Evolutionary conservation across 73 alveolate species (phyloP), one percentile per base, ranked within the genome.

Genomic region (Blepharisma stoltei): DNA sequence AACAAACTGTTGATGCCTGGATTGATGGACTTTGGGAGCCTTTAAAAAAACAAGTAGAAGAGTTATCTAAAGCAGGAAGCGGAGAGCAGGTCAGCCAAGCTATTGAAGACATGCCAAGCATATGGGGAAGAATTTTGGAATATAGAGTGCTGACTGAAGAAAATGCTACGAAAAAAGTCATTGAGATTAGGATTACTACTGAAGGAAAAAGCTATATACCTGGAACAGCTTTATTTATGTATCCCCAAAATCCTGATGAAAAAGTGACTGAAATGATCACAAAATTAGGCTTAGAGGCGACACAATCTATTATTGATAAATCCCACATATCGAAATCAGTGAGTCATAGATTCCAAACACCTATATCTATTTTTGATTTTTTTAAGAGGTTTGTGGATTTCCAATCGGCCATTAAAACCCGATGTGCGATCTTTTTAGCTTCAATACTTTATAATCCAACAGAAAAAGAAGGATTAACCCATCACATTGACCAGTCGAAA

Each of bases 1-100:
- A 86, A 54, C 27, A 75, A 27, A 67, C 66, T 6, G 80, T 86
- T 23, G 93, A 86, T 23, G 84, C 86, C 8, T 86, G 93, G 93
- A 73, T 82, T 14, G 89, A 86, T 43, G 80, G 81, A 0, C 78
- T 86, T 43, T 66, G 76, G 75, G 55, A 55, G 37, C 53, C 23
- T 5, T 25, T 60, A 18, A 8, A 14, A 60, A 8, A 18, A n/a
- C 46, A 60, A 60, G 48, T 60, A 9, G 37, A n/a, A 14, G 18
- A 25, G 23, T 18, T 25, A 14, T 14, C 45, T 0, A 18, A 14
- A 9, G 37, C 23, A 14, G n/a, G 18, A 18, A 52, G 66, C 27
- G 14, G 46, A 20, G 23, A 25, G 2, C 73, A 14, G 2, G 73
- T 9, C 18, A 25, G 14, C 11, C 11, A 20, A 20, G 46, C 73